These are phyloP conservation scores for Boehmeria nivea DNA, from an alignment of 306 rosid species.

Conservation along the genomic window DNA sequence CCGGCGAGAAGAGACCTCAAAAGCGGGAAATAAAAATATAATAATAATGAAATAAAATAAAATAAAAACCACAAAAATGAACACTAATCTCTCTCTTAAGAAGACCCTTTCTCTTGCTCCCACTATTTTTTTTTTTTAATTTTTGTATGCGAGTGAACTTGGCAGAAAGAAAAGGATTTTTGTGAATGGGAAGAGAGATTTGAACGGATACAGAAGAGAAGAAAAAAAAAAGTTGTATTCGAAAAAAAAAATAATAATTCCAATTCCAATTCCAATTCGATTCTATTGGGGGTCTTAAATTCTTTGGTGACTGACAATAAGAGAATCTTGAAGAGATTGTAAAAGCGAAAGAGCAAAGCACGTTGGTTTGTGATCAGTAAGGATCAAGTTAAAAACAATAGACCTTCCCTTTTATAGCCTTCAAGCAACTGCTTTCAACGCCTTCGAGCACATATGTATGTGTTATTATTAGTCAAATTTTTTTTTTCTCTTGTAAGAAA, in stretches of 20 bases:
- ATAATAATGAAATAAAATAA: background rate
- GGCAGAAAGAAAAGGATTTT: background rate
- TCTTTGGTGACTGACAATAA: slow-evolving; percentile 30
- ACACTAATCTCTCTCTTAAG: background rate
- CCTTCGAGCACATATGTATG: slow-evolving; percentile 14
- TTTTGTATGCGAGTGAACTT: background rate
- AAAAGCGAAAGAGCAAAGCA: slow-evolving; percentile 42
- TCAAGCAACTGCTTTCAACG: slow-evolving; percentile 26
- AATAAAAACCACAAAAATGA: background rate
- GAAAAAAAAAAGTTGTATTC: background rate
- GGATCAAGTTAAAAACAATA: slow-evolving; percentile 15
- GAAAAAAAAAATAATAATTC: too few species aligned
- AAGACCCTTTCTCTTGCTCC: slow-evolving; percentile 4
- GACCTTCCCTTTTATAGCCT: slow-evolving; percentile 36
- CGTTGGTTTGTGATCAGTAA: slow-evolving; percentile 50
- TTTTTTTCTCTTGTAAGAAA: background rate
- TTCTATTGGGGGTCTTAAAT: slow-evolving; percentile 33
- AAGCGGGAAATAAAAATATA: slow-evolving; percentile 38
- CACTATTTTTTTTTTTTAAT: background rate
- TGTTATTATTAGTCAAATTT: background rate
- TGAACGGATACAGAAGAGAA: background rate
- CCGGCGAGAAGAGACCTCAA: slow-evolving; percentile 64
- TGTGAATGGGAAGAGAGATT: slow-evolving; percentile 2
- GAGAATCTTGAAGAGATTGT: slow-evolving; percentile 42
- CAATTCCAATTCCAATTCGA: slow-evolving; percentile 54